Percentiles rank a stretch among this genome's conserved stretches.
Evolutionary conservation across 2,329 filamentous ascomycete species (phyloP).

Genomic region (Acephala macrosclerotiorum): DNA sequence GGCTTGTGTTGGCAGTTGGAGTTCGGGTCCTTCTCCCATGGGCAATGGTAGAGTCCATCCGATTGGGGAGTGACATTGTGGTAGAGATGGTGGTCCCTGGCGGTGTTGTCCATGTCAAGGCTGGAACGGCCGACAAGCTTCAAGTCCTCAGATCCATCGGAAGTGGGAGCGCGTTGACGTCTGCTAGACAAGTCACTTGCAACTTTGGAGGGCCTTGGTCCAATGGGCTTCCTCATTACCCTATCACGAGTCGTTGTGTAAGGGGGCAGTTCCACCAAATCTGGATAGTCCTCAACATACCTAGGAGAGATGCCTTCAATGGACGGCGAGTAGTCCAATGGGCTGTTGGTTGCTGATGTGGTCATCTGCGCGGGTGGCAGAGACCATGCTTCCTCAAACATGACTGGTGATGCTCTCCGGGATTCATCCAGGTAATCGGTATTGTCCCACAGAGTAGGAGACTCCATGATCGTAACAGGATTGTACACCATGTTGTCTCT

Average conservation of each 20-base stretch:
- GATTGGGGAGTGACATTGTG: conserved; percentile 66
- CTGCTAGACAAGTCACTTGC: conserved; percentile 38
- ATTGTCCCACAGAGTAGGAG: conserved; percentile 39
- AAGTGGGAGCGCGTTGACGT: conserved; percentile 29
- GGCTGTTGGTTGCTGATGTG: conserved; percentile 37
- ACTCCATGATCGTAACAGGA: conserved; percentile 31
- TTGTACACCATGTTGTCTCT: conserved; percentile 38
- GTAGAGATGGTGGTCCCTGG: conserved; percentile 74
- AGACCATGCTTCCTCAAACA: conserved; percentile 38
- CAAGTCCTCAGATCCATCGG: conserved; percentile 41
- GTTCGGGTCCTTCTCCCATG: conserved; percentile 78
- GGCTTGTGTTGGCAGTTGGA: conserved; percentile 83
- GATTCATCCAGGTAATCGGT: conserved; percentile 37
- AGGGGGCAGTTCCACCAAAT: conserved; percentile 40
- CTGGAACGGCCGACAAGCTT: conserved; percentile 41
- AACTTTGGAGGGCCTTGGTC: conserved; percentile 42
- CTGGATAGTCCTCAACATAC: conserved; percentile 41
- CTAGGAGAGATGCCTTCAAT: conserved; percentile 42
- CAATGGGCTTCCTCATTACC: conserved; percentile 40
- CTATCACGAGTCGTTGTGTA: conserved; percentile 40
- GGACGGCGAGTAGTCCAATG: conserved; percentile 41
- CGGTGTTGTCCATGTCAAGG: conserved; percentile 47
- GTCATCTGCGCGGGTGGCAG: conserved; percentile 35
- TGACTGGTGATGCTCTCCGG: conserved; percentile 39
- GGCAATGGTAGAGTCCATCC: conserved; percentile 93